Percentiles rank a stretch among this genome's conserved stretches.
These are phyloP conservation scores for Dunaliella sp. DNA, from an alignment of 139 green algal genomes.

Conservation along the genomic window DNA sequence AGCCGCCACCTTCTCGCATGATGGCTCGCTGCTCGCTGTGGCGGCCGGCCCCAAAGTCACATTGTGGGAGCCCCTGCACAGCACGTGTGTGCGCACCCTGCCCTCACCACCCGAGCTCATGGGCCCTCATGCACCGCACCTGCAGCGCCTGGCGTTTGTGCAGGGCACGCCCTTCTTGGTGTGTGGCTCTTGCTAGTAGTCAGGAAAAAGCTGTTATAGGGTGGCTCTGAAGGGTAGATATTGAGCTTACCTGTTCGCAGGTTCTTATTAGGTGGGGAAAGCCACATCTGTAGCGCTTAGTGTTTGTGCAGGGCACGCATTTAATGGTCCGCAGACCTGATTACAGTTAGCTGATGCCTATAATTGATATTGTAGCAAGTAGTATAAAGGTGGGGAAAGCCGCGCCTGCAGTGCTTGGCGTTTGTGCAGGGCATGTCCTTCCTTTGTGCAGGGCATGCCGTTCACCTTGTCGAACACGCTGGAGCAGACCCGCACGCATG, in stretches of 20 bases:
- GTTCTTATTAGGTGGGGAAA: too few species aligned
- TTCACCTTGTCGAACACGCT: too few species aligned
- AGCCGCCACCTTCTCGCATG: constrained; percentile 58
- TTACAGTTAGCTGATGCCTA: too few species aligned
- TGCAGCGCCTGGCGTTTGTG: constrained; percentile 51
- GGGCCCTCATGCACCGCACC: neutral
- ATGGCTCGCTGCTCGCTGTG: constrained; percentile 74
- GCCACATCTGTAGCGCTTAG: too few species aligned
- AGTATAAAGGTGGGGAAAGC: too few species aligned
- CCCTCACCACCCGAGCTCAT: constrained; percentile 23
- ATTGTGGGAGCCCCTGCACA: constrained; percentile 64
- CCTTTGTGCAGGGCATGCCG: too few species aligned
- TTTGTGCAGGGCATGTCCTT: constrained; percentile 53
- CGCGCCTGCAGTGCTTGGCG: constrained; percentile 26
- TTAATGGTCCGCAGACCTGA: too few species aligned
- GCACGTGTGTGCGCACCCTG: constrained; percentile 48
- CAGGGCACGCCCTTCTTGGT: constrained; percentile 48
- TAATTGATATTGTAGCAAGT: too few species aligned
- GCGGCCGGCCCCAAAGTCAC: constrained; percentile 43
- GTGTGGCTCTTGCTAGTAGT: neutral
- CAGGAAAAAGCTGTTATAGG: neutral
- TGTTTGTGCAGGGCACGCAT: too few species aligned
- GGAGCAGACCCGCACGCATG: neutral
- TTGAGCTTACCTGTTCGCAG: too few species aligned
- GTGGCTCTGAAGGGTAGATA: too few species aligned